These are phyloP conservation scores for Sistotremastrum niveocremeum DNA, from an alignment of 768 basidiomycete species.

Conservation along the genomic window DNA sequence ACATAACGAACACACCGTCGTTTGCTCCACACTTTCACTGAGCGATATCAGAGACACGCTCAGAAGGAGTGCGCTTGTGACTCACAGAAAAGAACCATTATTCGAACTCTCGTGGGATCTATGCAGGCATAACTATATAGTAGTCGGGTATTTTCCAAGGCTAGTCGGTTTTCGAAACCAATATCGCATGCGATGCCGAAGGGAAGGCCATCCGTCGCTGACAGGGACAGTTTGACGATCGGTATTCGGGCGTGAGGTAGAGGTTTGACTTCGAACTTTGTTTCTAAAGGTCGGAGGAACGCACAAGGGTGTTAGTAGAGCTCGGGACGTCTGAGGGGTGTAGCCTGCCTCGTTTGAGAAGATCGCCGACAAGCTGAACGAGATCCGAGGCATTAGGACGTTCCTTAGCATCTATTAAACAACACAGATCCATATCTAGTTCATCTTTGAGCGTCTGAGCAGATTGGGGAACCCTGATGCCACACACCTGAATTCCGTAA, in stretches of 20 bases:
- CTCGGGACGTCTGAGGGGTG: conserved; percentile 1
- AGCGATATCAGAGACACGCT: not conserved
- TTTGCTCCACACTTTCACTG: conserved; percentile 99
- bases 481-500: conserved; percentile 80
- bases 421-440: conserved; percentile 96
- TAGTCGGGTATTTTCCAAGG: conserved; percentile 91
- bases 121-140: conserved; percentile 96
- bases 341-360: conserved; percentile 73
- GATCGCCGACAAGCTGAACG: conserved; percentile 85
- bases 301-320: conserved; percentile 4
- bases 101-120: conserved; percentile 86
- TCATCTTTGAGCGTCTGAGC: too few species aligned
- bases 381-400: conserved; percentile 74
- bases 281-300: conserved; percentile 38
- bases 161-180: conserved; percentile 94
- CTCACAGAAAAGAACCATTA: conserved; percentile 92
- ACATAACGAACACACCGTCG: conserved; percentile 41
- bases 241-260: conserved; percentile 95
- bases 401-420: conserved; percentile 81
- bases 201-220: conserved; percentile 69
- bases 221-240: conserved; percentile 91
- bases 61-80: conserved; percentile 11
- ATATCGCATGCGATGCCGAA: conserved; percentile 95
- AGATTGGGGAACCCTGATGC: too few species aligned
- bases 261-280: conserved; percentile 92